Evolutionary conservation across 2,329 filamentous ascomycete genomes (phyloP), one percentile per base, ranked within the genome.

Genomic region (Curvularia verruculosa): DNA sequence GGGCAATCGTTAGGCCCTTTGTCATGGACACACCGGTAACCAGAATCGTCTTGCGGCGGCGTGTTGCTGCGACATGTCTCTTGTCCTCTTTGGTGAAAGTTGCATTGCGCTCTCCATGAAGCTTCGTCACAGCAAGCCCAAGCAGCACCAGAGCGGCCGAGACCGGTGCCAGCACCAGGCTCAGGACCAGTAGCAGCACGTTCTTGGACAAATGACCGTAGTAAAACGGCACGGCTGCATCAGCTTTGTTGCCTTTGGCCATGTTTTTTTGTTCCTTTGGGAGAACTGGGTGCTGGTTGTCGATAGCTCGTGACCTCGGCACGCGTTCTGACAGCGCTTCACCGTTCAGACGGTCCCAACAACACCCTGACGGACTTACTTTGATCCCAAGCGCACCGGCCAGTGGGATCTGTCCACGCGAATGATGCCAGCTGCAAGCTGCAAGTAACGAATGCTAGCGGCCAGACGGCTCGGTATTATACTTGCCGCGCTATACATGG

Each of bases 1-100:
- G 84, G 4, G 89, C 87, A 8, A 93, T 77, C 0, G 80, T 78
- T 3, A 92, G 80, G 3, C 89, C 89, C 70, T 91, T 90, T 41
- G 85, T 82, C 83, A 91, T 92, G 44, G 86, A 85, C 2, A 92
- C 81, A 1, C 90, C 89, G 0, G 89, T 92, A 40, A 93, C 83
- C 13, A 93, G 82, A 34, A 92, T 78, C 0, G 83, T 89, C 52
- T 81, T 82, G 34, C 54, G 60, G 58, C 69, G 31, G 69, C 67
- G 49, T 24, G 59, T 56, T 58, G 59, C 52, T 18, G 63, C 63
- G 48, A 60, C 59, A 61, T 66, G 63, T 49, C 59, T 53, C 60
- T 56, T 62, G 37, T 67, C 56, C 51, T 61, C 56, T 34, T 60
- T 58, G 49, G 54, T 63, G 36, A 58, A 56, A 43, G 63, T 61